A percentile compares a stretch with the other conserved stretches of the same genome.
Conservation (phyloP, 106 monocot species). For the Dendrobium nobile region DNA sequence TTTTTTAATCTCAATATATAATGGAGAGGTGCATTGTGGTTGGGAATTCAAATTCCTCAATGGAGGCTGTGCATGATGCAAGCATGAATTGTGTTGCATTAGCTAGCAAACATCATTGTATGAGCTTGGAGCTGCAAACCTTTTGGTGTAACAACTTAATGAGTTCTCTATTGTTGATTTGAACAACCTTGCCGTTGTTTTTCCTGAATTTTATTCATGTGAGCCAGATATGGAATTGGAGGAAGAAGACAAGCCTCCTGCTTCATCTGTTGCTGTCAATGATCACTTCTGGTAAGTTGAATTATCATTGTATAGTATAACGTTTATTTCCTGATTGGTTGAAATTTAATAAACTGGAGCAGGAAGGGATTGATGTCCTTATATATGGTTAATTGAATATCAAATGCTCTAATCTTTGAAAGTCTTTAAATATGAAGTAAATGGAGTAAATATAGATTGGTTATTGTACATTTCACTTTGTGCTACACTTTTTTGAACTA, state of each 20-base stretch:
- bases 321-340: neutral
- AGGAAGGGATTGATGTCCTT: neutral
- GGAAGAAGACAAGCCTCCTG: conserved; percentile 23
- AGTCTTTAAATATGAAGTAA: conserved; percentile 8
- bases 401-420: neutral
- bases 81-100: conserved; percentile 88
- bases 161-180: conserved; percentile 80
- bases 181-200: conserved; percentile 75
- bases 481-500: neutral
- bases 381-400: neutral
- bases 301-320: conserved; percentile 10
- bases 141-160: conserved; percentile 60
- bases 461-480: neutral
- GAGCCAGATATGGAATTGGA: conserved; percentile 62
- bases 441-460: neutral
- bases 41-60: conserved; percentile 65
- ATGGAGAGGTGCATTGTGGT: too few species aligned
- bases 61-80: conserved; percentile 90
- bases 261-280: conserved; percentile 48
- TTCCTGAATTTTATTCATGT: conserved; percentile 47
- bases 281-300: conserved; percentile 50
- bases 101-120: conserved; percentile 73
- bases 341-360: neutral
- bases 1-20: too few species aligned
- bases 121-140: conserved; percentile 78